Base-by-base conservation (phyloP, 192 early-diverging fungal genomes). In the Coemansia sp. region DNA sequence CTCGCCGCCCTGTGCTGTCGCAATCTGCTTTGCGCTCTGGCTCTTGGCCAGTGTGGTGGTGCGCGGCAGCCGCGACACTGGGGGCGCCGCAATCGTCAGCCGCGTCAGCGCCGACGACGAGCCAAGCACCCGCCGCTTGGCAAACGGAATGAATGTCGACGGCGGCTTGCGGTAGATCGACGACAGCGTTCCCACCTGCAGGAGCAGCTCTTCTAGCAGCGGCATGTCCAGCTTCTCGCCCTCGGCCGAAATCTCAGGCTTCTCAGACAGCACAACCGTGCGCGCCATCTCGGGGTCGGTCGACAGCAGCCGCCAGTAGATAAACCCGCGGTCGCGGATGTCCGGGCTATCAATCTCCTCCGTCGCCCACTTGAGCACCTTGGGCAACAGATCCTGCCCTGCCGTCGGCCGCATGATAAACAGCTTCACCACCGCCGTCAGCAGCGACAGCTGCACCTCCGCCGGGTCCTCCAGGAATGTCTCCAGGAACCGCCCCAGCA, bases 341-440 rank as follows among this genome's bases (percentile, higher is more conserved):
- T 99, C 97, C 1, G 97, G 97, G 71, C 97, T 97, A 64, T 95
- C 97, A 22, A 88, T 85, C 27, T 94, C 89, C 72, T 97, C 92
- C 7, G 95, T 98, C 7, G 95, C 89, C 84, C 85, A 91, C 73
- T 97, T 95, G 22, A 99, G 82, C 42, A 99, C 87, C 74, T 92
- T 91, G 29, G 93, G 94, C 5, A 98, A 92, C 38, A 97, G 68
- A 25, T 95, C 91, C 82, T 99, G 93, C 24, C 92, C 95, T 14
- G 85, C 88, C 10, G 87, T 85, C 6, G 95, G 95, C 30, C 92
- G 82, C 79, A 93, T 96, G 51, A 98, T 90, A 61, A 97, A 97
- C 42, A 98, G 70, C 71, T 99, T 99, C 51, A 98, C 94, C 16
- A 91, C 90, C 14, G 97, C 95, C 4, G 95, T 99, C 50, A 99